phyloP scores from a whole-genome alignment of 805 yeast genomes.

The Wickerhamomyces chambardii region DNA sequence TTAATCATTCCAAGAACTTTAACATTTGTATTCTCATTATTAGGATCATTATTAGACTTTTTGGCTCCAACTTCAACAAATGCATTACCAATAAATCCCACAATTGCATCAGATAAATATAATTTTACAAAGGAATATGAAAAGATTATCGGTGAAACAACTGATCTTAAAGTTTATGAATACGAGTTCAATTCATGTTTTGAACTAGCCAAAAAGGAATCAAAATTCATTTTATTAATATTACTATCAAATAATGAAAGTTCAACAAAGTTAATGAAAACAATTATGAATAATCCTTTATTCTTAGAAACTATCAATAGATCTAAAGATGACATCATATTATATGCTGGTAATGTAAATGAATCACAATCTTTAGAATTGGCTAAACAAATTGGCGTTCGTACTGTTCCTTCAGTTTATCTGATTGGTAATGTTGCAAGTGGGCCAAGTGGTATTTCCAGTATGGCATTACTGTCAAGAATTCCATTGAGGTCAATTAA shows the following conservation, averaged over 20 bases:
- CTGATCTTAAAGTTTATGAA: conserved; percentile 5
- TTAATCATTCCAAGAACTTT: conserved; percentile 47
- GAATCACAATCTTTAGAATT: conserved; percentile 62
- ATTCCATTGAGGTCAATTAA: conserved; percentile 19
- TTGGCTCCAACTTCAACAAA: conserved; percentile 25
- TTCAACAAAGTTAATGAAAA: conserved; percentile 32
- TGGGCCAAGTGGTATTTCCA: conserved; percentile 22
- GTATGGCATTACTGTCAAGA: conserved; percentile 24
- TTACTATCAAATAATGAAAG: conserved; percentile 10
- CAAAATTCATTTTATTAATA: conserved; percentile 11
- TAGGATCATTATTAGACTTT: conserved; percentile 23
- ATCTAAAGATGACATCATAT: conserved; percentile 31
- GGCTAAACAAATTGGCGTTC: conserved; percentile 43
- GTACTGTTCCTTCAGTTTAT: conserved; percentile 45
- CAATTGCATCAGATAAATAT: conserved; percentile 5
- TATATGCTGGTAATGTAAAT: conserved; percentile 57
- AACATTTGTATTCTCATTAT: conserved; percentile 30
- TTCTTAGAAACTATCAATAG: conserved; percentile 28
- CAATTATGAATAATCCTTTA: conserved; percentile 33
- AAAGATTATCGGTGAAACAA: conserved; percentile 8
- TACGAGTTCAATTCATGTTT: conserved; percentile 15
- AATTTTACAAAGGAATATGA: conserved; percentile 6
- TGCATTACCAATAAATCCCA: conserved; percentile 22
- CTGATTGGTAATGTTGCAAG: conserved; percentile 49
- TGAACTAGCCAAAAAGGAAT: conserved; percentile 8